phyloP scores from a whole-genome alignment of 768 basidiomycete species.

The Cyclocybe cylindracea region DNA sequence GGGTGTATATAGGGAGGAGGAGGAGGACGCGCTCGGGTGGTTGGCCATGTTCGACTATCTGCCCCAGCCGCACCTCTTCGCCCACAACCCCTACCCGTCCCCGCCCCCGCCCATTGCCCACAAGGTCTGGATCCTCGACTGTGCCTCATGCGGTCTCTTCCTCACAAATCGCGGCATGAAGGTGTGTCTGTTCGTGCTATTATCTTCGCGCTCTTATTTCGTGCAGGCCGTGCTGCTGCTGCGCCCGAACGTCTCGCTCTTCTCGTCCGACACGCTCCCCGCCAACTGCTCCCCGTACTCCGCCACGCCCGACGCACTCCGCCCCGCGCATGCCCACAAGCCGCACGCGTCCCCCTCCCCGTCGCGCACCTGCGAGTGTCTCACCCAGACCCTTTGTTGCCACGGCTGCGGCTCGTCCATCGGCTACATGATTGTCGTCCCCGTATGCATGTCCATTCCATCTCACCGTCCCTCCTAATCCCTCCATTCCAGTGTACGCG shows the following conservation, averaged over 20 bases:
- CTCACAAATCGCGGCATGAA: constrained; percentile 87
- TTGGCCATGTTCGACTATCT: constrained; percentile 27
- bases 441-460: constrained; percentile 34
- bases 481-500: constrained; percentile 50
- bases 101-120: constrained; percentile 52
- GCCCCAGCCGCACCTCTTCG: constrained; percentile 31
- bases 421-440: constrained; percentile 81
- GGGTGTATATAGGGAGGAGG: constrained; percentile 7
- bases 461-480: constrained; percentile 4
- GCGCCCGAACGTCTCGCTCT: constrained; percentile 78
- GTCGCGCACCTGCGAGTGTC: constrained; percentile 77
- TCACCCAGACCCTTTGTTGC: constrained; percentile 81
- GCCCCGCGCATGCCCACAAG: constrained; percentile 24
- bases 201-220: constrained; percentile 4
- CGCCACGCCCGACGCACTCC: constrained; percentile 44
- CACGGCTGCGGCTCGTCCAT: constrained; percentile 74
- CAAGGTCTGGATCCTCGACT: constrained; percentile 83
- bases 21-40: no score
- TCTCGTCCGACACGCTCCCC: constrained; percentile 80
- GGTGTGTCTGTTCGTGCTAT: constrained; percentile 35
- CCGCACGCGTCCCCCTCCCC: constrained; percentile 28
- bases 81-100: constrained; percentile 42
- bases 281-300: constrained; percentile 73
- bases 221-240: constrained; percentile 79
- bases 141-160: constrained; percentile 71